A percentile compares a stretch with the other conserved stretches of the same genome.
These are phyloP conservation scores for Coemansia sp. DNA, from an alignment of 192 early-diverging fungal genomes.

Conservation along the genomic window DNA sequence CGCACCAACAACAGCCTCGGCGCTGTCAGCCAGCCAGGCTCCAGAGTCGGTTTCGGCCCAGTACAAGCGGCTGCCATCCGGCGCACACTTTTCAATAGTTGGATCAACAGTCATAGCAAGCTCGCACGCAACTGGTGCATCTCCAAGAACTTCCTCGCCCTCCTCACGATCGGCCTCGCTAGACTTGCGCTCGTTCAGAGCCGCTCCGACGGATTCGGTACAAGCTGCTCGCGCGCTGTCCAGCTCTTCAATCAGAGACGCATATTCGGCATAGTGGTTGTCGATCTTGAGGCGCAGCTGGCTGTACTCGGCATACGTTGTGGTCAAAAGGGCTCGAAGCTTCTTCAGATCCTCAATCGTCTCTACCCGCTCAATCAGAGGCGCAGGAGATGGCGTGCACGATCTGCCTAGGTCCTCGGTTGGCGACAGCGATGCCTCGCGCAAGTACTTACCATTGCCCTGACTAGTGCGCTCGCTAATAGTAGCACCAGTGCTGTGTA, in stretches of 20 bases:
- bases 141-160: constrained; percentile 40
- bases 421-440: constrained; percentile 37
- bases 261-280: constrained; percentile 17
- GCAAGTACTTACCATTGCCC: background rate
- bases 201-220: background rate
- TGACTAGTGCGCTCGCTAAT: background rate
- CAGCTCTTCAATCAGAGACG: constrained; percentile 26
- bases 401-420: constrained; percentile 3
- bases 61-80: constrained; percentile 34
- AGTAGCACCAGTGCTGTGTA: background rate
- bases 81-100: constrained; percentile 17
- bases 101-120: constrained; percentile 17
- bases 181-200: background rate
- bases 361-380: constrained; percentile 6
- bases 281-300: constrained; percentile 40
- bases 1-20: constrained; percentile 22
- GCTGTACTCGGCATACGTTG: constrained; percentile 37
- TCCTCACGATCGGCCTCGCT: constrained; percentile 38
- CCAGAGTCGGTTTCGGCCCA: constrained; percentile 12
- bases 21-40: constrained; percentile 38
- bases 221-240: constrained; percentile 6
- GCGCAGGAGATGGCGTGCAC: constrained; percentile 11
- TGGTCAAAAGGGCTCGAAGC: constrained; percentile 14
- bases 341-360: constrained; percentile 34
- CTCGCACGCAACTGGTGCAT: constrained; percentile 1